Percentiles rank a stretch among this genome's conserved stretches.
Evolutionary conservation across 139 green algal genomes (phyloP).

Genomic region (Marvania coccoides): DNA sequence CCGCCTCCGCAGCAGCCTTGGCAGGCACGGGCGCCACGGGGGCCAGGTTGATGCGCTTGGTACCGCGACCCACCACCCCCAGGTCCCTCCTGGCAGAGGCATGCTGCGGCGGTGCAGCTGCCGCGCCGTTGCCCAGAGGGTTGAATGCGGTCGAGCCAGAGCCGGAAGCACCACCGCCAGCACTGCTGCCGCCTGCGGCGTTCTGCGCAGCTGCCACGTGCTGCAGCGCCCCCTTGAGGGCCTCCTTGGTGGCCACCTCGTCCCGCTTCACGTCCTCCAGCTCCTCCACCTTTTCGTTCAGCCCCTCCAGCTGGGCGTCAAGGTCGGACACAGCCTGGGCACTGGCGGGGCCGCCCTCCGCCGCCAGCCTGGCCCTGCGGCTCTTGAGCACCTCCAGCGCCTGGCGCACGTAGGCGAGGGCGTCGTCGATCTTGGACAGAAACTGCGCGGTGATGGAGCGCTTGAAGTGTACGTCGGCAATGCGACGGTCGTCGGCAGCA

Average conservation of each 20-base stretch:
- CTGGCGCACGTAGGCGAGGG: conserved; percentile 8
- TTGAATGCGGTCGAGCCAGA: neutral
- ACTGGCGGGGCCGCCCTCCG: neutral
- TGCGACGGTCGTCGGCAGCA: conserved; percentile 15
- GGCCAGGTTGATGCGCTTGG: conserved; percentile 46
- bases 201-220: neutral
- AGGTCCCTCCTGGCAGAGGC: conserved; percentile 26
- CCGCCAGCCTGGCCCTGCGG: neutral
- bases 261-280: conserved; percentile 19
- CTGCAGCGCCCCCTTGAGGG: conserved; percentile 24
- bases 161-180: neutral
- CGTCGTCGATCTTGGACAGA: conserved; percentile 22
- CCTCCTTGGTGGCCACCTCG: conserved; percentile 24
- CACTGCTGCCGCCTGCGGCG: neutral
- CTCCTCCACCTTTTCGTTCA: conserved; percentile 42
- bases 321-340: conserved; percentile 12
- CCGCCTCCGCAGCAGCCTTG: neutral
- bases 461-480: conserved; percentile 48
- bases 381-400: neutral
- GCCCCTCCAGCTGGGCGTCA: conserved; percentile 18
- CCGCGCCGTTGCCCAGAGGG: neutral
- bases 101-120: neutral
- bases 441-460: conserved; percentile 39
- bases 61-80: conserved; percentile 43
- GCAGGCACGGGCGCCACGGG: neutral